Evolutionary conservation across 2,329 filamentous ascomycete species (phyloP).

Genomic region (Aureobasidium vineae): DNA sequence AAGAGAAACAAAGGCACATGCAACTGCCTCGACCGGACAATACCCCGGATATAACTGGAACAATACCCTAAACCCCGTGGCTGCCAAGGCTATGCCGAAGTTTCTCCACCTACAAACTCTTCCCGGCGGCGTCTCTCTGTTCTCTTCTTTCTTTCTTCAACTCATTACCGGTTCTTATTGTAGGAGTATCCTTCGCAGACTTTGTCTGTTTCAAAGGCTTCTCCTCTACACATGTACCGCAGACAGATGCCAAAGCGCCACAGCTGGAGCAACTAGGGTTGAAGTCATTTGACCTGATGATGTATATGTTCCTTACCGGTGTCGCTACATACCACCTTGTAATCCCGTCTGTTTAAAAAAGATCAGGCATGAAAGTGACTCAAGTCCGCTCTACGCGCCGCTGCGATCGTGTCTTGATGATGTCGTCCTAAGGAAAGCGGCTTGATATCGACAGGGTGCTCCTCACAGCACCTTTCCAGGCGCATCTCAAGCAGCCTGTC

Average conservation of each 20-base stretch:
- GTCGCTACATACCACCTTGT: background rate
- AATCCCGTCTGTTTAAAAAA: background rate
- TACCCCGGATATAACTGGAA: conserved; percentile 14
- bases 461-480: too few species aligned
- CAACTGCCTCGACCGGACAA: background rate
- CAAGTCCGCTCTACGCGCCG: background rate
- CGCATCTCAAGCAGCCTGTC: too few species aligned
- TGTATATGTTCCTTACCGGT: conserved; percentile 25
- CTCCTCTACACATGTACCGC: conserved; percentile 26
- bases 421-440: too few species aligned
- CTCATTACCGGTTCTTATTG: conserved; percentile 26
- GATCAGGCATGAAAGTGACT: background rate
- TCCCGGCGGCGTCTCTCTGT: background rate
- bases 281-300: conserved; percentile 24
- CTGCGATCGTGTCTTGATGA: too few species aligned
- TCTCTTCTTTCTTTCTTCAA: conserved; percentile 24
- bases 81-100: conserved; percentile 4
- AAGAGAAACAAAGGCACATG: conserved; percentile 7
- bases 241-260: conserved; percentile 22
- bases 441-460: too few species aligned
- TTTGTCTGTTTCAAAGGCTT: conserved; percentile 10
- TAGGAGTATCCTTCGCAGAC: conserved; percentile 22
- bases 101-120: conserved; percentile 5
- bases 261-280: conserved; percentile 26
- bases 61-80: background rate